These are phyloP conservation scores for Hyaloscypha variabilis DNA, from an alignment of 495 filamentous ascomycete species.

Conservation along the genomic window DNA sequence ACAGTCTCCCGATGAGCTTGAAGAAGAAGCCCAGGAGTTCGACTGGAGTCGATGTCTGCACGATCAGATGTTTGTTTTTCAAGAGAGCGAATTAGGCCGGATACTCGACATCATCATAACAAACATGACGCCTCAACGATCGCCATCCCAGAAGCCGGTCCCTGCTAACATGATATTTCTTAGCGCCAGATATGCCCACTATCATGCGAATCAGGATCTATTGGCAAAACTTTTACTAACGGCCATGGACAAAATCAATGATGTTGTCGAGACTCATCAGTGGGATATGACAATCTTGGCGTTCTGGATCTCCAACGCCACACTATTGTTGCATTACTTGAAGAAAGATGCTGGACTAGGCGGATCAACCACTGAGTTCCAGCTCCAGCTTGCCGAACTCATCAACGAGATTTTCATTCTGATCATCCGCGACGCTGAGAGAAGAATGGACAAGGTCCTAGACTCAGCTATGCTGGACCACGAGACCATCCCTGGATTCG, in stretches of 20 bases:
- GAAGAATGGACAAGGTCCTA: conserved; percentile 93
- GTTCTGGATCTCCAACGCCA: conserved; percentile 99
- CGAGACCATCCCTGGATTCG: conserved; percentile 96
- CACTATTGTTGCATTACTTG: conserved; percentile 90
- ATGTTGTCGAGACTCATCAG: conserved; percentile 89
- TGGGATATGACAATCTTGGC: conserved; percentile 99
- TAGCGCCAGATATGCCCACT: conserved; percentile 93
- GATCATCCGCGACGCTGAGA: conserved; percentile 97
- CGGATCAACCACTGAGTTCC: conserved; percentile 83
- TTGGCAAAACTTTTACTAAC: conserved; percentile 77
- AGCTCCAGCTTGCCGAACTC: conserved; percentile 89
- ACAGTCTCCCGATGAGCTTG: conserved; percentile 79
- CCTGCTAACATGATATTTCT: conserved; percentile 97
- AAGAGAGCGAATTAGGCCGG: conserved; percentile 85
- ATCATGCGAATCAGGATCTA: conserved; percentile 88
- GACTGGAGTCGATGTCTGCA: conserved; percentile 95
- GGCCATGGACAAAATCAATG: conserved; percentile 95
- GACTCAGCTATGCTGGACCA: conserved; percentile 95
- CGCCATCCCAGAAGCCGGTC: conserved; percentile 94
- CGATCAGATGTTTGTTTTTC: conserved; percentile 99
- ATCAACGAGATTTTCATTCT: conserved; percentile 99
- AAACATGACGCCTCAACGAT: conserved; percentile 95
- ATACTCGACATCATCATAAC: conserved; percentile 97
- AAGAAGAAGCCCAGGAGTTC: conserved; percentile 91
- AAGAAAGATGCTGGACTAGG: conserved; percentile 90